Base-by-base conservation (phyloP, 306 rosid genomes). In the Medicago arabica region DNA sequence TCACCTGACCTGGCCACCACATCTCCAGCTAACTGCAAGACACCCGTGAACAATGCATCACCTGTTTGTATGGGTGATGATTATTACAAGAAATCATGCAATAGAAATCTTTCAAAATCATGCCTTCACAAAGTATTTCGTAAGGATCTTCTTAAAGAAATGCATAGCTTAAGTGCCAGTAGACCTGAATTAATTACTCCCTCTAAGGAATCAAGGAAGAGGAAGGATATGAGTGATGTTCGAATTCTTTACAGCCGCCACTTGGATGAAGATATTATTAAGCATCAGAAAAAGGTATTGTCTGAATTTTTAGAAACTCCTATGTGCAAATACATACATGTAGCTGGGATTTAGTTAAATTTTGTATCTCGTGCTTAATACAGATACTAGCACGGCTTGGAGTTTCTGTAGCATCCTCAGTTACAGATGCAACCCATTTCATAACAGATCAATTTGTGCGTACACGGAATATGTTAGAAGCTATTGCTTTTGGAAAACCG, bases 381-480 rank as follows among this genome's bases (percentile, higher is more conserved):
- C 84, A 96, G 98, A 82, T 89, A 72, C 81, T 90, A 85, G 81
- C 80, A 19, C 88, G 92, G 44, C 96, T 96, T 36, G 96, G 96
- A 76, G 73, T 88, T 73, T 88, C 90, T 25, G 75, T 86, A 13
- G 98, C 78, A 23, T 84, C 88, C 54, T 96, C 92, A 65, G 87
- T 92, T 68, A 73, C 75, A 18, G 97, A 96, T 76, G 97, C 99
- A 18, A 92, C 99, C 18, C 99, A 96, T 71, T 96, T 96, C 85
- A 74, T 96, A 64, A 93, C 99, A 10, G 93, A 92, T 85, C 83
- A 89, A 64, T 96, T 96, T 81, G 87, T 90, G 78, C 96, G 97
- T 3, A 92, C 98, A 25, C 89, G 96, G 78, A 96, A 92, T 85
- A 89, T 96, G 96, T 82, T 96, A 76, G 96, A 89, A 83, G 98